These are phyloP conservation scores for Fusarium tjaetaba DNA, from an alignment of 2,329 filamentous ascomycete genomes.

Conservation along the genomic window DNA sequence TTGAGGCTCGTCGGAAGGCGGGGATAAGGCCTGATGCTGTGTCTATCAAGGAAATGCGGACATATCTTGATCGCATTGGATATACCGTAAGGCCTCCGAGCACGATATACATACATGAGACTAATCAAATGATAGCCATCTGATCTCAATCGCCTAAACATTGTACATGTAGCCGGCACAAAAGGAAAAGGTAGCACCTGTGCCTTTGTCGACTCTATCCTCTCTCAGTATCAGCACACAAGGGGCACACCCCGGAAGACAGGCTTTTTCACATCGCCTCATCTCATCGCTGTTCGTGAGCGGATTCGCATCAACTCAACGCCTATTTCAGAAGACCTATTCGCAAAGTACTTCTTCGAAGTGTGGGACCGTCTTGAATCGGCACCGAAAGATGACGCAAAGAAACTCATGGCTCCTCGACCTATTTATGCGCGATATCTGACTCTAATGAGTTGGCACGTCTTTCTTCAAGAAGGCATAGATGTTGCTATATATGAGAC, in stretches of 20 bases:
- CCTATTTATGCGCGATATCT: constrained; percentile 70
- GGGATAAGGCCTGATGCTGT: constrained; percentile 75
- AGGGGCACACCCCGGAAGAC: constrained; percentile 54
- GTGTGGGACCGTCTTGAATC: constrained; percentile 68
- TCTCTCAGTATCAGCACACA: constrained; percentile 59
- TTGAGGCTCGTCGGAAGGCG: constrained; percentile 81
- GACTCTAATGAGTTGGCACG: constrained; percentile 73
- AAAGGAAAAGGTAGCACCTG: constrained; percentile 81
- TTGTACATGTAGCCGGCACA: constrained; percentile 78
- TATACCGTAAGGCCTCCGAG: constrained; percentile 64
- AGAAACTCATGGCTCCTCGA: constrained; percentile 52
- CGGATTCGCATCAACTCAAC: constrained; percentile 70
- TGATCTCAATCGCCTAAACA: constrained; percentile 69
- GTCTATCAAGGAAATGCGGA: constrained; percentile 80
- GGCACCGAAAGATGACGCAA: constrained; percentile 46
- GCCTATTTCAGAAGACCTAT: constrained; percentile 67
- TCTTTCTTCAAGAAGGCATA: constrained; percentile 71
- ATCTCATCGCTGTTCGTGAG: constrained; percentile 73
- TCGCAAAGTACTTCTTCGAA: constrained; percentile 74
- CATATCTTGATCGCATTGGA: constrained; percentile 80
- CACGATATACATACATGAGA: not conserved
- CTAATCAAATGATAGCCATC: constrained; percentile 43
- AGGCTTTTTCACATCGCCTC: constrained; percentile 75
- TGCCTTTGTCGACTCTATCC: constrained; percentile 72
- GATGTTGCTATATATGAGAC: constrained; percentile 73